phyloP scores from a whole-genome alignment of 345 rosid species.

The Streptanthus diversifolius region DNA sequence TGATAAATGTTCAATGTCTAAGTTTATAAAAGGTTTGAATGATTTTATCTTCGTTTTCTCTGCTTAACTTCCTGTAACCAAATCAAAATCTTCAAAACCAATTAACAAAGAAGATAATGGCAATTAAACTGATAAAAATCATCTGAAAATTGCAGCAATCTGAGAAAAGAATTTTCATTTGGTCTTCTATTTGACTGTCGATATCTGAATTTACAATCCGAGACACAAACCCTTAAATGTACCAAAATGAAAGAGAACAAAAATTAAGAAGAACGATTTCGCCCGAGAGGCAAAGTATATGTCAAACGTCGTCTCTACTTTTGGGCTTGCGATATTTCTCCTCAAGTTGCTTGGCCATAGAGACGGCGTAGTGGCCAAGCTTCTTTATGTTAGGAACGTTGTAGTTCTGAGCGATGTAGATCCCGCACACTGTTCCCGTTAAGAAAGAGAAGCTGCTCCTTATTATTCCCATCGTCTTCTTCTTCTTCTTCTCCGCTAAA shows the following conservation, averaged over 20 bases:
- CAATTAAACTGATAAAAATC: neutral
- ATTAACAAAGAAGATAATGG: neutral
- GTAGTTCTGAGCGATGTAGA: conserved; percentile 89
- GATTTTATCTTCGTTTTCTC: neutral
- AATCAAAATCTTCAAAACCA: neutral
- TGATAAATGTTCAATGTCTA: neutral
- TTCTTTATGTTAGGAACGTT: conserved; percentile 73
- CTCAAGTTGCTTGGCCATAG: conserved; percentile 54
- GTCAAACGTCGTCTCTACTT: conserved; percentile 38
- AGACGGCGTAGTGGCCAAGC: conserved; percentile 43
- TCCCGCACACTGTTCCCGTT: conserved; percentile 58
- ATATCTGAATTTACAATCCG: conserved; percentile 12
- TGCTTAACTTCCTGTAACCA: neutral
- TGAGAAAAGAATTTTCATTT: neutral
- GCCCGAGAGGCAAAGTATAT: neutral
- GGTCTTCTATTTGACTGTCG: neutral
- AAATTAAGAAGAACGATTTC: neutral
- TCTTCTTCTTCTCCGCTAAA: neutral
- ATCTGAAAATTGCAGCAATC: neutral
- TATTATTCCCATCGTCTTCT: conserved; percentile 63
- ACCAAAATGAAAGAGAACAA: neutral
- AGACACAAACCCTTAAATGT: neutral
- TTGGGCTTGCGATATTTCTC: conserved; percentile 73
- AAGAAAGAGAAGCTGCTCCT: conserved; percentile 61
- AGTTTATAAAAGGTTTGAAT: conserved; percentile 11